phyloP scores from a whole-genome alignment of 164 flowering plant species.

The Euptelea pleiosperma region DNA sequence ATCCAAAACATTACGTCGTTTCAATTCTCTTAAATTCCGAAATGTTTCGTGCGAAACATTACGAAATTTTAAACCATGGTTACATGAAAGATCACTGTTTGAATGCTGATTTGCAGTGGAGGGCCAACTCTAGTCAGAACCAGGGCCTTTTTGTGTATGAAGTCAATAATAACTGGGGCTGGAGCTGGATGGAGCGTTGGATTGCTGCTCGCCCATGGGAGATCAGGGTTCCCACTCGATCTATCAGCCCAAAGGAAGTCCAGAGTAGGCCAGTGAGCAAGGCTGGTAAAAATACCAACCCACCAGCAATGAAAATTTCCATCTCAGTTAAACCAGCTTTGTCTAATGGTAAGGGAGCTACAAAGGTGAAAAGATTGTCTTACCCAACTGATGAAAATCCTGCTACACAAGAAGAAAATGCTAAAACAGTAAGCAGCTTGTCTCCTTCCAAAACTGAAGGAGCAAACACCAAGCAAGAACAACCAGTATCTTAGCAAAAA shows the following conservation, averaged over 20 bases:
- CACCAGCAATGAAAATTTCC: conserved; percentile 21
- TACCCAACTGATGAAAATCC: conserved; percentile 42
- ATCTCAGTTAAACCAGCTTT: conserved; percentile 30
- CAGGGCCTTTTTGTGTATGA: conserved; percentile 40
- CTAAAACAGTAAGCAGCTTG: no score
- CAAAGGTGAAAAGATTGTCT: conserved; percentile 49
- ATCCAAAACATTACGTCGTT: no score
- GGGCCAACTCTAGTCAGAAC: conserved; percentile 51
- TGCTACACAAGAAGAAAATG: conserved; percentile 14
- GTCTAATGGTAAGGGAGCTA: conserved; percentile 39
- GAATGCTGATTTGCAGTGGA: conserved; percentile 50
- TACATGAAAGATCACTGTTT: not conserved
- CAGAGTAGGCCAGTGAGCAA: conserved; percentile 29
- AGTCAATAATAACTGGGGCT: conserved; percentile 75
- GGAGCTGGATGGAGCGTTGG: conserved; percentile 99
- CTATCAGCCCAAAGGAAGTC: conserved; percentile 44
- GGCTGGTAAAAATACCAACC: conserved; percentile 19
- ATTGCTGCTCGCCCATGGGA: conserved; percentile 96
- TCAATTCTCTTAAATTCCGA: no score
- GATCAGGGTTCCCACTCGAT: conserved; percentile 39
- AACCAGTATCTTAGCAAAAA: not conserved
- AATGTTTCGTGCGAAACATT: no score
- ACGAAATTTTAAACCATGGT: no score
- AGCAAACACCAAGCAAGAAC: conserved; percentile 16
- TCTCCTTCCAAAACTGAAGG: conserved; percentile 15